Percentiles rank a stretch among this genome's conserved stretches.
These are phyloP conservation scores for Cyclocybe aegerita DNA, from an alignment of 768 basidiomycete genomes.

Conservation along the genomic window DNA sequence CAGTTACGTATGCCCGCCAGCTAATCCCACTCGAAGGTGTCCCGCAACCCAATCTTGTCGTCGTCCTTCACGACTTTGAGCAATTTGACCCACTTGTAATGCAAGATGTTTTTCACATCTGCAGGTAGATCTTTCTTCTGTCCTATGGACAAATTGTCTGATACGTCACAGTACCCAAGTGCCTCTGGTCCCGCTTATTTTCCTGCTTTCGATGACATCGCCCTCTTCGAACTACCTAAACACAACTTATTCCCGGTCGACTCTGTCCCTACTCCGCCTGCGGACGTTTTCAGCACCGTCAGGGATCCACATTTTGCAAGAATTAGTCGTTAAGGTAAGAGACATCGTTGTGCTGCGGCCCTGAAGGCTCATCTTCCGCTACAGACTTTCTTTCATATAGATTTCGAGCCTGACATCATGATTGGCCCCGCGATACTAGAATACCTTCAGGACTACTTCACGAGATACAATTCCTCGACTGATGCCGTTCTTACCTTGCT, in stretches of 20 bases:
- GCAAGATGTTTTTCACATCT: constrained; percentile 71
- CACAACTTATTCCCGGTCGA: constrained; percentile 55
- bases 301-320: constrained; percentile 47
- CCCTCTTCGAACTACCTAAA: constrained; percentile 62
- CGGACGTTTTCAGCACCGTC: constrained; percentile 50
- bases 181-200: constrained; percentile 58
- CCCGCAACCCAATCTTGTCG: constrained; percentile 41
- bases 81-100: constrained; percentile 62
- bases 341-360: background rate
- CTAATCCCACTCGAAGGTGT: constrained; percentile 6
- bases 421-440: constrained; percentile 59
- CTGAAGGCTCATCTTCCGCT: background rate
- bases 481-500: constrained; percentile 58
- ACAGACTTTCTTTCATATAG: constrained; percentile 55
- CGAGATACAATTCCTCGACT: constrained; percentile 54
- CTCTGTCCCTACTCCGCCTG: constrained; percentile 56
- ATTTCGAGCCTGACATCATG: constrained; percentile 59
- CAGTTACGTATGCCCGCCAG: background rate
- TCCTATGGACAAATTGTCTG: background rate
- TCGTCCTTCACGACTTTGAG: constrained; percentile 75
- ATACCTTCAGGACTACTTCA: constrained; percentile 56
- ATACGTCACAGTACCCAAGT: constrained; percentile 45
- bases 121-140: constrained; percentile 43
- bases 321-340: constrained; percentile 53
- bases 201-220: constrained; percentile 60